A percentile compares a stretch with the other conserved stretches of the same genome.
These are phyloP conservation scores for Ceratocystis variospora DNA, from an alignment of 2,329 filamentous ascomycete genomes.

Conservation along the genomic window DNA sequence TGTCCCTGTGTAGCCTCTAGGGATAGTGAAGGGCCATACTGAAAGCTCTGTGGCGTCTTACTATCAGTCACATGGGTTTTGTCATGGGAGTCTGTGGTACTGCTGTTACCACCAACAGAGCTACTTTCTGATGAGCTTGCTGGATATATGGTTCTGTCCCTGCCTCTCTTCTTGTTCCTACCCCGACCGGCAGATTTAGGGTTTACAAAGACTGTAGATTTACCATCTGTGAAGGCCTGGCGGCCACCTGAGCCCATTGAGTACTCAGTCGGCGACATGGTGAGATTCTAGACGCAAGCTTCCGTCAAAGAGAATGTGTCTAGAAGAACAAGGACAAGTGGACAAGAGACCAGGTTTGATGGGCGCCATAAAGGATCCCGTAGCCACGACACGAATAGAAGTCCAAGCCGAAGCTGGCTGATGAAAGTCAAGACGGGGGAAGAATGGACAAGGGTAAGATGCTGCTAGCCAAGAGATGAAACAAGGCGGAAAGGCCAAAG, in stretches of 20 bases:
- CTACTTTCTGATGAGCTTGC: neutral
- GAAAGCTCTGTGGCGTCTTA: neutral
- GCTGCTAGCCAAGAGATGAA: neutral
- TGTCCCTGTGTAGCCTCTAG: neutral
- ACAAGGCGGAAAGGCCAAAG: neutral
- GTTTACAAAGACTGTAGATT: neutral
- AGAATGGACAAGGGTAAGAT: neutral
- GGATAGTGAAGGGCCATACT: neutral
- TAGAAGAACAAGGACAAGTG: neutral
- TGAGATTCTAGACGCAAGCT: neutral
- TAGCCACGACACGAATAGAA: too few species aligned
- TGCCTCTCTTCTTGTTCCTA: neutral
- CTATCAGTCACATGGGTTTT: neutral
- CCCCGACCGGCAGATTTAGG: neutral
- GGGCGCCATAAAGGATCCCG: neutral
- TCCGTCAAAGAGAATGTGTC: neutral
- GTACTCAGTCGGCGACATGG: neutral
- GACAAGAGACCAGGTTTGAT: neutral
- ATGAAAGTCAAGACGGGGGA: neutral
- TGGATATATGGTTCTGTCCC: neutral
- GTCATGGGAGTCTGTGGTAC: neutral
- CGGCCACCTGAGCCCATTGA: neutral
- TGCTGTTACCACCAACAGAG: neutral
- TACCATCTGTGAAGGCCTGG: neutral
- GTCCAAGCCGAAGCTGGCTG: neutral